Evolutionary conservation across 139 green algal genomes (phyloP).

Genomic region (Coelastrella sp.): DNA sequence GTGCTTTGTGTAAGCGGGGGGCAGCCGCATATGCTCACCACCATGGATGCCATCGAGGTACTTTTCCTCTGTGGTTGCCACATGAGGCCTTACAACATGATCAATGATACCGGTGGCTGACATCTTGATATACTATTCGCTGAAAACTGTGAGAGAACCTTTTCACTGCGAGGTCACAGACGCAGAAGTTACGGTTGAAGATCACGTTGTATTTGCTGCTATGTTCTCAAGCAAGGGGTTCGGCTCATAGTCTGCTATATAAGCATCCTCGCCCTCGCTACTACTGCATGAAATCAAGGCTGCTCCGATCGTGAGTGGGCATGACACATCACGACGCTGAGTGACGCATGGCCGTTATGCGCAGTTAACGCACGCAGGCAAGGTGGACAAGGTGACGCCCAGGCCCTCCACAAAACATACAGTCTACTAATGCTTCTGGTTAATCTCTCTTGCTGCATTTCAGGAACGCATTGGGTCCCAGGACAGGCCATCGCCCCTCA

Average conservation of each 20-base stretch:
- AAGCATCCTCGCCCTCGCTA: too few relatives aligned
- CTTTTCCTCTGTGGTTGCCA: slow-evolving; percentile 21
- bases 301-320: background rate
- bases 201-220: too few relatives aligned
- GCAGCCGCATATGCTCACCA: slow-evolving; percentile 2
- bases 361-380: background rate
- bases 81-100: slow-evolving; percentile 33
- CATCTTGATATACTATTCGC: slow-evolving; percentile 2
- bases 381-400: background rate
- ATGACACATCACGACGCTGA: slow-evolving; percentile 1
- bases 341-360: background rate
- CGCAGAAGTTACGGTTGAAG: background rate
- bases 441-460: too few relatives aligned
- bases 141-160: too few relatives aligned
- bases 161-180: background rate
- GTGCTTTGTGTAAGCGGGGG: too few relatives aligned
- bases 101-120: slow-evolving; percentile 30
- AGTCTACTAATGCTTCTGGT: too few relatives aligned
- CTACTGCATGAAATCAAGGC: too few relatives aligned
- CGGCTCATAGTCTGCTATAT: background rate
- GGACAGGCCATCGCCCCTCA: too few relatives aligned
- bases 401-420: too few relatives aligned
- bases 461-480: too few relatives aligned
- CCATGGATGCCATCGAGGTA: slow-evolving; percentile 18
- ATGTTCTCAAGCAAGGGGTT: background rate